A percentile compares a stretch with the other conserved stretches of the same genome.
Evolutionary conservation across 371 early-diverging fungal genomes (phyloP).

Genomic region (Mucor irregularis): DNA sequence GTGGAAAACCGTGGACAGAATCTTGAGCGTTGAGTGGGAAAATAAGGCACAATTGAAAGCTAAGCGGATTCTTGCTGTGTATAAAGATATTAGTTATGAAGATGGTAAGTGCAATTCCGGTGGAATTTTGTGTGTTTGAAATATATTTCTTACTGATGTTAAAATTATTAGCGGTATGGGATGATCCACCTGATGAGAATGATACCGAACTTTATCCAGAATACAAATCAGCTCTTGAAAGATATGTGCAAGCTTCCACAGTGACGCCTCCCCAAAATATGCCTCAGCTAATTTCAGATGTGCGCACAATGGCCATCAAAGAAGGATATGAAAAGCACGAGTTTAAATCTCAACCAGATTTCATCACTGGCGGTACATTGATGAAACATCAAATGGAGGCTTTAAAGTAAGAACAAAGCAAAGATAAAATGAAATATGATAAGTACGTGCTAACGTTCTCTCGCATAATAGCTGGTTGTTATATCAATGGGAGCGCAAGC

Average conservation of each 20-base stretch:
- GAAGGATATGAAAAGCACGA: constrained; percentile 43
- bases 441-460: background rate
- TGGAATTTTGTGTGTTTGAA: background rate
- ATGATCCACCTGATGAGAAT: constrained; percentile 28
- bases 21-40: constrained; percentile 45
- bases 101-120: constrained; percentile 50
- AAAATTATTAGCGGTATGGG: constrained; percentile 31
- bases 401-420: constrained; percentile 58
- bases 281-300: constrained; percentile 34
- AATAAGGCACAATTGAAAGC: constrained; percentile 25
- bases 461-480: constrained; percentile 70
- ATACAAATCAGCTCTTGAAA: constrained; percentile 39
- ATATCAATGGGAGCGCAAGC: constrained; percentile 64
- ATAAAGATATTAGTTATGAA: constrained; percentile 48
- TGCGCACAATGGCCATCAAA: constrained; percentile 28
- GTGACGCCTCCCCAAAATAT: constrained; percentile 39
- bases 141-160: background rate
- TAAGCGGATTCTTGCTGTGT: constrained; percentile 46
- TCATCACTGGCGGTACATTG: constrained; percentile 65
- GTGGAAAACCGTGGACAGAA: constrained; percentile 49
- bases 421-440: background rate
- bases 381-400: constrained; percentile 88
- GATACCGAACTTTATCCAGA: constrained; percentile 37
- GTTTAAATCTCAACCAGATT: constrained; percentile 63
- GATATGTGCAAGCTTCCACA: constrained; percentile 28